A percentile compares a stretch with the other conserved stretches of the same genome.
Conservation (phyloP, 2,329 filamentous ascomycete species). For the Fragosphaeria purpurea region DNA sequence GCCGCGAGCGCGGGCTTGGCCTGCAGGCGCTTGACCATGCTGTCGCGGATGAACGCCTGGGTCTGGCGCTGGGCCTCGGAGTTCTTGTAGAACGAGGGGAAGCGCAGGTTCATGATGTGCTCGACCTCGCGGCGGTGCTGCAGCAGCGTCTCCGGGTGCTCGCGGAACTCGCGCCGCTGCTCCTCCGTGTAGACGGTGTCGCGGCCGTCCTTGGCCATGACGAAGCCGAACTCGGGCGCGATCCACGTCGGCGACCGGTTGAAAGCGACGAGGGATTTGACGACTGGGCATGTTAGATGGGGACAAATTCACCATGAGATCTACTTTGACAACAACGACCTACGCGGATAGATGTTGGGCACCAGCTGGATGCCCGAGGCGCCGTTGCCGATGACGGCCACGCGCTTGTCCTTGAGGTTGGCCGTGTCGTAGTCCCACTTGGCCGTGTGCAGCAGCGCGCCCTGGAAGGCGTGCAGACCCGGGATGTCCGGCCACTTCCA, state of each 20-base stretch:
- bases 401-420: conserved; percentile 33
- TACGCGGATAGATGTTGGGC: conserved; percentile 1
- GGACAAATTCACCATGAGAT: too few species aligned
- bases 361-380: conserved; percentile 41
- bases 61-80: conserved; percentile 21
- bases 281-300: too few species aligned
- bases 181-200: conserved; percentile 4
- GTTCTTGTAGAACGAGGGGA: conserved; percentile 4
- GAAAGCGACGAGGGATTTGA: conserved; percentile 16
- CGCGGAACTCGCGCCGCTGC: conserved; percentile 3
- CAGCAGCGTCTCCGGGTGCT: conserved; percentile 3
- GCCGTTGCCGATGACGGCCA: conserved; percentile 43
- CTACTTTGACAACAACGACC: too few species aligned
- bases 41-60: conserved; percentile 26
- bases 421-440: conserved; percentile 42
- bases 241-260: conserved; percentile 23
- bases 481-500: conserved; percentile 34
- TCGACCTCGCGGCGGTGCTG: conserved; percentile 6
- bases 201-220: conserved; percentile 1
- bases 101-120: conserved; percentile 5
- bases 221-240: conserved; percentile 7
- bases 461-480: conserved; percentile 39
- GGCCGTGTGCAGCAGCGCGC: conserved; percentile 43
- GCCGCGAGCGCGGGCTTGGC: neutral
- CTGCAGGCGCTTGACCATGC: conserved; percentile 19